Conservation (phyloP, 2,329 filamentous ascomycete species). For the Trichoderma hamatum region DNA sequence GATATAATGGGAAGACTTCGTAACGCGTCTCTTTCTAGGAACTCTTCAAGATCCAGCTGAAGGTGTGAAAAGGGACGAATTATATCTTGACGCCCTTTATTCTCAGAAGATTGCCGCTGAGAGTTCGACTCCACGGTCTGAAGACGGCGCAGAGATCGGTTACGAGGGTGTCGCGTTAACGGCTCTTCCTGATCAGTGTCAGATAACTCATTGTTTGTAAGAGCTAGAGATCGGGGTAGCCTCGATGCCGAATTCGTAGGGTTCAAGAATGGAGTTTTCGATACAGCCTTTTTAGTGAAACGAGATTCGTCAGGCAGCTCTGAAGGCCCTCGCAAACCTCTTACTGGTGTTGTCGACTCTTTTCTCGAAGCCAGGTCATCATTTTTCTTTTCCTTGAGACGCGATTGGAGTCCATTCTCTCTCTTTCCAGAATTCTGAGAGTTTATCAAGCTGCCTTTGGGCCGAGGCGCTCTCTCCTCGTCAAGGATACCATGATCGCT, state of each 20-base stretch:
- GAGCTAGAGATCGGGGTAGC: not conserved
- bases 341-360: not conserved
- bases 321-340: not conserved
- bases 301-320: not conserved
- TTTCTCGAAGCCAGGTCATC: not conserved
- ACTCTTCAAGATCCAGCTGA: not conserved
- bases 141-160: not conserved
- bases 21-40: not conserved
- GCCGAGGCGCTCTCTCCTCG: not conserved
- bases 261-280: not conserved
- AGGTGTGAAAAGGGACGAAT: conserved; percentile 1
- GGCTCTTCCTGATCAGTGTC: not conserved
- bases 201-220: not conserved
- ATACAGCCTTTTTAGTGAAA: not conserved
- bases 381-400: not conserved
- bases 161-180: not conserved
- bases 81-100: not conserved
- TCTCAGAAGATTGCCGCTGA: not conserved
- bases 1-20: not conserved
- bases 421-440: not conserved
- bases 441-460: too few species aligned
- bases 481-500: not conserved
- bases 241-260: not conserved
- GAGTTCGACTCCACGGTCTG: not conserved
- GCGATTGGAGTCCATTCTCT: not conserved